These are phyloP conservation scores for Penicillium samsonianum DNA, from an alignment of 495 filamentous ascomycete species.

Conservation along the genomic window DNA sequence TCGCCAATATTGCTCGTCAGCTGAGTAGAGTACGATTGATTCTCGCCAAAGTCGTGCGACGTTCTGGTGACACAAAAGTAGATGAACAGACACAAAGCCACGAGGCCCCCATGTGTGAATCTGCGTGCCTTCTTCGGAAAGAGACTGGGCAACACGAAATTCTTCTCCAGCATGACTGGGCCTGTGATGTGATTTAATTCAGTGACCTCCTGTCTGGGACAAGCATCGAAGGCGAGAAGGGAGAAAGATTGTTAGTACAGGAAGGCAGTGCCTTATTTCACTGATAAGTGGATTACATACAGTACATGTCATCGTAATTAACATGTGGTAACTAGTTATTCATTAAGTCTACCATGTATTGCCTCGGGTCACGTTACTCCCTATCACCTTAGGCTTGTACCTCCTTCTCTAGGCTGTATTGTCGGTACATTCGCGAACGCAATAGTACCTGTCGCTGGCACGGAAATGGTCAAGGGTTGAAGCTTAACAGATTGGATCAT, in stretches of 20 bases:
- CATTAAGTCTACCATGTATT: not conserved
- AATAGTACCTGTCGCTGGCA: too few species aligned
- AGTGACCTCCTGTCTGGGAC: constrained; percentile 4
- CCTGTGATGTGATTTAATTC: not conserved
- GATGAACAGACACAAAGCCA: constrained; percentile 3
- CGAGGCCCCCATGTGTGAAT: constrained; percentile 1
- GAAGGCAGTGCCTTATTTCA: constrained; percentile 3
- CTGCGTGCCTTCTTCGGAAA: constrained; percentile 7
- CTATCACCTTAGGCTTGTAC: too few species aligned
- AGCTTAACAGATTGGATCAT: constrained; percentile 5
- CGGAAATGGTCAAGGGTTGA: not conserved
- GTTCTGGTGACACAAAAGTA: constrained; percentile 23
- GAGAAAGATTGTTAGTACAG: constrained; percentile 2
- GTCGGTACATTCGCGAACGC: not conserved
- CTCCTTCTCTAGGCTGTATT: too few species aligned
- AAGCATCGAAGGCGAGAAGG: constrained; percentile 1
- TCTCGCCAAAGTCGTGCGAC: constrained; percentile 18
- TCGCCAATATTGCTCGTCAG: constrained; percentile 7
- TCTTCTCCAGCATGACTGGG: constrained; percentile 4
- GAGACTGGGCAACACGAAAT: constrained; percentile 4
- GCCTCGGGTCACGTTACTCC: too few species aligned
- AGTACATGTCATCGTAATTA: constrained; percentile 1
- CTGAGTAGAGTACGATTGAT: constrained; percentile 22
- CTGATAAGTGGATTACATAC: not conserved
- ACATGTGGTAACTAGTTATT: constrained; percentile 7